phyloP scores from a whole-genome alignment of 2,329 filamentous ascomycete genomes.

The Aspergillus hortae region DNA sequence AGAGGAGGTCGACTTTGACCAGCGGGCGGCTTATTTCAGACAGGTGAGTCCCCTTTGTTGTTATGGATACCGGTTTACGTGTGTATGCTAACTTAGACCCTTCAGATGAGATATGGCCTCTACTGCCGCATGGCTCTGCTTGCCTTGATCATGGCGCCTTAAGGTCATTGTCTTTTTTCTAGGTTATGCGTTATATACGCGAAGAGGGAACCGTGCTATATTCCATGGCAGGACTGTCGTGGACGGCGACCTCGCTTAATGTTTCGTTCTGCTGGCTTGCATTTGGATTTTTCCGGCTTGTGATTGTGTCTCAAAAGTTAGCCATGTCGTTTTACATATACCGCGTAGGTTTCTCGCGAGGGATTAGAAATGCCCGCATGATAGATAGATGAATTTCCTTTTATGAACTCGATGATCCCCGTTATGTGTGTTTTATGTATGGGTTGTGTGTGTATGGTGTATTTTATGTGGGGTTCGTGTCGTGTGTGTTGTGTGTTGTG shows the following conservation, averaged over 20 bases:
- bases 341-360: constrained; percentile 27
- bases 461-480: constrained; percentile 16
- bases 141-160: constrained; percentile 77
- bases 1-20: constrained; percentile 96
- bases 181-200: constrained; percentile 9
- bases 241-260: constrained; percentile 17
- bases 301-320: constrained; percentile 26
- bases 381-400: constrained; percentile 38
- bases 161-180: constrained; percentile 14
- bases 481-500: constrained; percentile 18
- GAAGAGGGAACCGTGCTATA: constrained; percentile 10
- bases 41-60: constrained; percentile 65
- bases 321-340: constrained; percentile 26
- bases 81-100: constrained; percentile 40
- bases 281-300: constrained; percentile 13
- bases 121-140: constrained; percentile 98
- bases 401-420: constrained; percentile 29
- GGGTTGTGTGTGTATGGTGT: constrained; percentile 20
- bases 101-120: constrained; percentile 91
- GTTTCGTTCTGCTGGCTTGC: constrained; percentile 13
- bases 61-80: background rate
- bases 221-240: constrained; percentile 13
- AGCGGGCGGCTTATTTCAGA: constrained; percentile 95
- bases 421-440: constrained; percentile 26
- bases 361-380: constrained; percentile 24